phyloP scores from a whole-genome alignment of 1,284 basidiomycete genomes.

The Quambalaria eucalypti region DNA sequence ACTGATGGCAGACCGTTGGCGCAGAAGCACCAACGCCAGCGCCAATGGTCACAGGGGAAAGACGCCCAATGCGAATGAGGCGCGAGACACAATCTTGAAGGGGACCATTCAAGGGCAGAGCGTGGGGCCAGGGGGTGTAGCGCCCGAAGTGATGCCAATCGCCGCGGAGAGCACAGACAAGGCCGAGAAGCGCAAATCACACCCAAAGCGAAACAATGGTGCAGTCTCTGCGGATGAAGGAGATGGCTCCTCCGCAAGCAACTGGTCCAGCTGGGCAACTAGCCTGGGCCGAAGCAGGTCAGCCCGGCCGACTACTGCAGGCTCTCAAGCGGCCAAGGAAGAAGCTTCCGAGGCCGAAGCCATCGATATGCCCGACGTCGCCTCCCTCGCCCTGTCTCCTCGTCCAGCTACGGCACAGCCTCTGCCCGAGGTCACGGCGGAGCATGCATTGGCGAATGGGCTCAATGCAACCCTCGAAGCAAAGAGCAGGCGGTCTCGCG shows the following conservation, averaged over 20 bases:
- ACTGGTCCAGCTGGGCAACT: not conserved
- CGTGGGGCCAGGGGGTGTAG: not conserved
- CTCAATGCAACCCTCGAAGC: not conserved
- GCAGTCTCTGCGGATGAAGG: not conserved
- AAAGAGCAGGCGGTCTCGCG: not conserved
- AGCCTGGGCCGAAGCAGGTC: not conserved
- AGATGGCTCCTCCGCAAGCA: not conserved
- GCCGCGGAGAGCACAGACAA: not conserved
- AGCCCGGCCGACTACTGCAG: not conserved
- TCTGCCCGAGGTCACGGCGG: not conserved
- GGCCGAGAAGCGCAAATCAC: not conserved
- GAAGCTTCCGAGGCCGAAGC: not conserved
- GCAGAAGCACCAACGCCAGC: not conserved
- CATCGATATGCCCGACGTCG: slow-evolving; percentile 1
- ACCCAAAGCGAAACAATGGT: too few relatives aligned
- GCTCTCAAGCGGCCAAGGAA: not conserved
- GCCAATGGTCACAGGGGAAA: not conserved
- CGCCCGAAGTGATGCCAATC: not conserved
- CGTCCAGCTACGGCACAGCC: not conserved
- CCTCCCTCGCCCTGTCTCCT: not conserved
- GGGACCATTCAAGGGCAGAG: not conserved
- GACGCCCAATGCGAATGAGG: not conserved
- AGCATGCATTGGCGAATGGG: not conserved
- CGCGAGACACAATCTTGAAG: not conserved
- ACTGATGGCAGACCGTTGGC: slow-evolving; percentile 9